Conservation (phyloP, 164 flowering plant genomes). For the Magnolia sinica region DNA sequence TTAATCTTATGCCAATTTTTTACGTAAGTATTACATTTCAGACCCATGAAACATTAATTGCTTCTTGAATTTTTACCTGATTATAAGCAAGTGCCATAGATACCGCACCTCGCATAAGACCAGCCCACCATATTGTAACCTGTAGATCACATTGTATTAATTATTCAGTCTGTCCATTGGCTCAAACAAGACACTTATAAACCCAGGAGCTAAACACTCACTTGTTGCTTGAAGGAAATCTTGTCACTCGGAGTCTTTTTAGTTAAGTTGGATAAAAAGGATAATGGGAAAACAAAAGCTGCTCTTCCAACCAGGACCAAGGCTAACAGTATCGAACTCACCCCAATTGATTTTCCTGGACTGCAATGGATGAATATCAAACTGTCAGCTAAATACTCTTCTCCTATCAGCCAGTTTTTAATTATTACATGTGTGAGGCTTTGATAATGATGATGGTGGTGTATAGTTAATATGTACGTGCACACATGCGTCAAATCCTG, state of each 20-base stretch:
- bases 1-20: no score
- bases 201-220: conserved; percentile 9
- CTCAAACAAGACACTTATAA: neutral
- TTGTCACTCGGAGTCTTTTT: conserved; percentile 31
- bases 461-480: no score
- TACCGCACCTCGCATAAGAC: conserved; percentile 61
- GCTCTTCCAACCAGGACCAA: conserved; percentile 47
- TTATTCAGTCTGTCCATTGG: neutral
- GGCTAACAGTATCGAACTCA: conserved; percentile 39
- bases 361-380: conserved; percentile 19
- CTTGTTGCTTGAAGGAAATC: conserved; percentile 40
- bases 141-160: conserved; percentile 16
- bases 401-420: neutral
- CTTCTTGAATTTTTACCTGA: conserved; percentile 29
- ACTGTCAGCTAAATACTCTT: conserved; percentile 2
- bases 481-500: no score
- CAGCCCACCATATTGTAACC: conserved; percentile 63
- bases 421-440: no score
- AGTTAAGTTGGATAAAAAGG: conserved; percentile 34
- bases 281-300: conserved; percentile 49
- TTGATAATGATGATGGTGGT: no score
- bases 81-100: conserved; percentile 60
- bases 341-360: conserved; percentile 41
- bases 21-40: no score
- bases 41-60: no score